Base-by-base conservation (phyloP, 2,329 filamentous ascomycete species). In the Epichloe uncinata region DNA sequence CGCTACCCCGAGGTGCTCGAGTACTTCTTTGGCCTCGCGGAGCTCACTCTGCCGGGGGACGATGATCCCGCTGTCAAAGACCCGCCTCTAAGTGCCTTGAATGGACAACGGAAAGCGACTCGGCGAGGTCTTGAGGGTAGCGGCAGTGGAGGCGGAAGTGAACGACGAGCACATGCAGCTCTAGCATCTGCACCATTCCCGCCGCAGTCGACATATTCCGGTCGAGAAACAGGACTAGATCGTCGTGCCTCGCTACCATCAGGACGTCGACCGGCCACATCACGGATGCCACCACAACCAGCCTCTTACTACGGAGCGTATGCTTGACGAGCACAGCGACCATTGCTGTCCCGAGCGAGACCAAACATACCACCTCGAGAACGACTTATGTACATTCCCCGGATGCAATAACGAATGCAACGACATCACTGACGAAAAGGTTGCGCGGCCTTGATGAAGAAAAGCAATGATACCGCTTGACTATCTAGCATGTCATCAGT, bases 1-100 rank as follows among this genome's bases (percentile, higher is more conserved):
- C 76, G 81, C 49, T 91, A 90, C 58, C 86, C 86, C 4, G 84
- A 89, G 61, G 81, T 90, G n/a, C 71, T 91, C 49, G 82, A 88
- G 65, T 88, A 90, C 66, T 90, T 85, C 62, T 90, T 84, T 66
- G 73, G 78, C 52, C 70, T 89, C 37, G 82, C 89, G 36, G 77
- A 82, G 49, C 63, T 88, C 52, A 76, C 72, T 20, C 66, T 87
- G 4, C 85, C 85, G 0, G 67, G 67, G 40, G 82, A 87, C 51
- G 71, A 79, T 49, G 79, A 82, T 38, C 65, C 73, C 2, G 67
- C 69, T 15, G 77, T 84, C 36, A 77, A 75, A 57, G 74, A 82
- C 51, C 79, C 79, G 34, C 79, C 79, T 3, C 63, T 83, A 53
- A 77, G 73, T 56, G 73, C 74, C 50, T 66, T 78, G 51, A 70